A percentile compares a stretch with the other conserved stretches of the same genome.
These are phyloP conservation scores for Davidsoniella neocaledoniae DNA, from an alignment of 2,329 filamentous ascomycete genomes.

Conservation along the genomic window DNA sequence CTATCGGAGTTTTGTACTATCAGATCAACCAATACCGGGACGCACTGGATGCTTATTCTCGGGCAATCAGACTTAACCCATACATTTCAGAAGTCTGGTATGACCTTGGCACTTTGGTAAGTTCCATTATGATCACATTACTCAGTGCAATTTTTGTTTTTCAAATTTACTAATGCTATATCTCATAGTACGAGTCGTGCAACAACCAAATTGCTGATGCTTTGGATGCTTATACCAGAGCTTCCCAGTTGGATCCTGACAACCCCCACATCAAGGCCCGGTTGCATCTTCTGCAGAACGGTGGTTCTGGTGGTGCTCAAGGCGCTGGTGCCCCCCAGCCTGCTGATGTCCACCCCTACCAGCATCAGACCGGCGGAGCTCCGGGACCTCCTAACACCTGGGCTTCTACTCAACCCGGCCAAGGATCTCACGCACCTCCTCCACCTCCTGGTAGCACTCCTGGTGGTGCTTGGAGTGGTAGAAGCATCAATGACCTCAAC, in stretches of 20 bases:
- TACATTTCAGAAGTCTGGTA: constrained; percentile 99
- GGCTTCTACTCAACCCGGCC: constrained; percentile 59
- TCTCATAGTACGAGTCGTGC: constrained; percentile 68
- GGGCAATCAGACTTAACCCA: constrained; percentile 88
- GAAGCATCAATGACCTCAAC: constrained; percentile 44
- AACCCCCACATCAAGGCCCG: constrained; percentile 96
- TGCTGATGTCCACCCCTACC: constrained; percentile 88
- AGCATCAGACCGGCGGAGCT: constrained; percentile 71
- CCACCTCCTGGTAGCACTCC: constrained; percentile 30
- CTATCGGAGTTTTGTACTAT: constrained; percentile 96
- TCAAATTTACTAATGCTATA: constrained; percentile 20
- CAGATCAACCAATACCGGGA: constrained; percentile 99
- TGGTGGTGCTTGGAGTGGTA: constrained; percentile 35
- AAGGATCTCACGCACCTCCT: constrained; percentile 24
- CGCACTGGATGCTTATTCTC: constrained; percentile 91
- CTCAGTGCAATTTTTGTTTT: constrained; percentile 17
- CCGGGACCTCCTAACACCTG: constrained; percentile 77
- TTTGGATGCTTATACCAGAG: constrained; percentile 84
- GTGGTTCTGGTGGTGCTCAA: constrained; percentile 54
- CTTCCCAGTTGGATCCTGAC: constrained; percentile 78
- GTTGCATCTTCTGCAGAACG: constrained; percentile 72
- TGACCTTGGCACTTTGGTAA: constrained; percentile 83
- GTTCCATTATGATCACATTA: constrained; percentile 22
- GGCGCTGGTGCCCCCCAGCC: constrained; percentile 61
- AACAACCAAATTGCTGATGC: constrained; percentile 98